Evolutionary conservation across 202 grass and related monocot genomes (phyloP).

Genomic region (Brachypodium distachyon): DNA sequence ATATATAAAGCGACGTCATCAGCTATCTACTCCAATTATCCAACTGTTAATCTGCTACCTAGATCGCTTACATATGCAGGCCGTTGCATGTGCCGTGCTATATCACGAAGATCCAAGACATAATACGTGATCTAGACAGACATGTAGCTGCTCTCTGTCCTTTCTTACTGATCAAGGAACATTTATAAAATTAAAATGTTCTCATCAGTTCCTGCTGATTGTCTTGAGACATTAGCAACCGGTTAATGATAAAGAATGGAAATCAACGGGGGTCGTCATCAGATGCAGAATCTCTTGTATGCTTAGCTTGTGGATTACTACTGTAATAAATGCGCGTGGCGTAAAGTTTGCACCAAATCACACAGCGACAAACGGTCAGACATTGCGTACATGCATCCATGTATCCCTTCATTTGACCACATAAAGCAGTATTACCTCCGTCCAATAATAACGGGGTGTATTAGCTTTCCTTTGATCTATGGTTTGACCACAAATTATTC

Average conservation of each 20-base stretch:
- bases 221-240: background rate
- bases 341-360: constrained; percentile 32
- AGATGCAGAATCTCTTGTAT: constrained; percentile 12
- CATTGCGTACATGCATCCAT: no score
- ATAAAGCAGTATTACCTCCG: background rate
- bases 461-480: no score
- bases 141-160: no score
- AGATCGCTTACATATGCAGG: no score
- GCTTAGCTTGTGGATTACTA: no score
- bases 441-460: no score
- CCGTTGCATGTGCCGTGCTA: background rate
- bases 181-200: no score
- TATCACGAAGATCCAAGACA: background rate
- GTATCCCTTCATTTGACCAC: background rate
- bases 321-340: no score
- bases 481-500: no score
- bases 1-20: no score
- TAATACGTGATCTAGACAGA: no score
- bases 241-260: background rate
- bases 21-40: background rate
- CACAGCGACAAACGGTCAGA: background rate
- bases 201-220: background rate
- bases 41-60: no score
- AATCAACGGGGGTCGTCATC: background rate
- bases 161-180: background rate